A percentile compares a stretch with the other conserved stretches of the same genome.
phyloP scores from a whole-genome alignment of 2,329 filamentous ascomycete genomes.

The Fusarium sambucinum region DNA sequence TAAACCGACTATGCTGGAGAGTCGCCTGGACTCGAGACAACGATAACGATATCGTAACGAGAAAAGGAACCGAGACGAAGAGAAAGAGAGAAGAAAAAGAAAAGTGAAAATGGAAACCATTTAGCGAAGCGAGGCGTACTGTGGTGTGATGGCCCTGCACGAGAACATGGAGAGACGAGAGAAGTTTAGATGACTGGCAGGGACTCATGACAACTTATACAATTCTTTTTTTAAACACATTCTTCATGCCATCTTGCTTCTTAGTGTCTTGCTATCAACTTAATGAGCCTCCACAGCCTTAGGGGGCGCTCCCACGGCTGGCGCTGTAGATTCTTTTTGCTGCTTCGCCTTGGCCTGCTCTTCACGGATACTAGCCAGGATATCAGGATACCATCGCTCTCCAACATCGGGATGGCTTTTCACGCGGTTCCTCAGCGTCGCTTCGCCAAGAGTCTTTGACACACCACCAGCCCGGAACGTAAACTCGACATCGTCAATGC shows the following conservation, averaged over 20 bases:
- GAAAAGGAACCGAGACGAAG: conserved; percentile 6
- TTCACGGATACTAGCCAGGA: conserved; percentile 67
- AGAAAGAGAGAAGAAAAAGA: neutral
- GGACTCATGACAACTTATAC: conserved; percentile 37
- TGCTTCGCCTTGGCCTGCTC: conserved; percentile 64
- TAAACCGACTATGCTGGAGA: conserved; percentile 15
- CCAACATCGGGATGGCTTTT: conserved; percentile 91
- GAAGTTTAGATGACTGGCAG: conserved; percentile 22
- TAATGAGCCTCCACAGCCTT: conserved; percentile 52
- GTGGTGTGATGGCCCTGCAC: conserved; percentile 35
- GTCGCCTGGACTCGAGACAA: neutral
- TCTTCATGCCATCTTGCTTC: conserved; percentile 2
- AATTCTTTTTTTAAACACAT: conserved; percentile 34
- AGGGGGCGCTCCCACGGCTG: conserved; percentile 33
- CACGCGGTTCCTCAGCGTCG: conserved; percentile 84
- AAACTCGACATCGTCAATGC: conserved; percentile 84
- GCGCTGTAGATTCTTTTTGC: conserved; percentile 44
- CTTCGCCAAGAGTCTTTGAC: conserved; percentile 80
- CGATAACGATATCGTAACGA: conserved; percentile 26
- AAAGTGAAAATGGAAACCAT: conserved; percentile 13
- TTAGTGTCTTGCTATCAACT: conserved; percentile 12
- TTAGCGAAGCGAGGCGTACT: conserved; percentile 43
- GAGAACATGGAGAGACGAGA: conserved; percentile 19
- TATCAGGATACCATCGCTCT: conserved; percentile 81
- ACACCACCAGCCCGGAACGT: conserved; percentile 79